Evolutionary conservation across 2,329 filamentous ascomycete genomes (phyloP).

Genomic region (Ascochyta clinopodiicola): DNA sequence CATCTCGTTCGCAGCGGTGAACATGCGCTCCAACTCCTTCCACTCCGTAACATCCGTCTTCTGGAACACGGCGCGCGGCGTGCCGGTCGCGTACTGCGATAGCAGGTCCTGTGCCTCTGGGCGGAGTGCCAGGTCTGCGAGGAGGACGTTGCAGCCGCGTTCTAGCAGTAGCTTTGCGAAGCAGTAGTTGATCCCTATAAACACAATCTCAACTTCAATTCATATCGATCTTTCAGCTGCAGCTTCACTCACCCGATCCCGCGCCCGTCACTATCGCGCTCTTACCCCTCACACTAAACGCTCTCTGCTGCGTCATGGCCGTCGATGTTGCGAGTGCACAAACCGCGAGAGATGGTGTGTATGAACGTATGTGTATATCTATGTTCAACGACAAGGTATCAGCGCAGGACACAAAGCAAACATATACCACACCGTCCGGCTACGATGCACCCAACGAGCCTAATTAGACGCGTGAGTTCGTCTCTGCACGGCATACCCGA

Average conservation of each 20-base stretch:
- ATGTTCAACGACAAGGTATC: too few relatives aligned
- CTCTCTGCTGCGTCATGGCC: not conserved
- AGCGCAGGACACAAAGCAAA: too few relatives aligned
- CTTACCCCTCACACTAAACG: constrained; percentile 49
- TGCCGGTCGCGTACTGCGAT: constrained; percentile 38
- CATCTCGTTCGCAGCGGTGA: constrained; percentile 34
- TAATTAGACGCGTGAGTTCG: not conserved
- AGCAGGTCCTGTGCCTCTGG: constrained; percentile 56
- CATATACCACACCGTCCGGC: not conserved
- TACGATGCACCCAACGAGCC: not conserved
- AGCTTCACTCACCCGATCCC: constrained; percentile 41
- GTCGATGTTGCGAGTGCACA: too few relatives aligned
- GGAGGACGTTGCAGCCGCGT: constrained; percentile 55
- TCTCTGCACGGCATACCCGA: constrained; percentile 16
- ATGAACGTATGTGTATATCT: too few relatives aligned
- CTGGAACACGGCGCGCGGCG: constrained; percentile 51
- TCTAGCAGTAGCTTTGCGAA: constrained; percentile 56
- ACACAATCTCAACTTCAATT: not conserved
- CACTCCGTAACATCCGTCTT: constrained; percentile 53
- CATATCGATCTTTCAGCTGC: not conserved
- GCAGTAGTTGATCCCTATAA: constrained; percentile 54
- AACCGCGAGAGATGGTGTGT: too few relatives aligned
- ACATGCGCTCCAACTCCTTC: constrained; percentile 43
- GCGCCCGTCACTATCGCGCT: constrained; percentile 58
- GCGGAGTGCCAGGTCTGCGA: constrained; percentile 56